Base-by-base conservation (phyloP, 495 filamentous ascomycete genomes). In the Hypoxylon subgilvum region DNA sequence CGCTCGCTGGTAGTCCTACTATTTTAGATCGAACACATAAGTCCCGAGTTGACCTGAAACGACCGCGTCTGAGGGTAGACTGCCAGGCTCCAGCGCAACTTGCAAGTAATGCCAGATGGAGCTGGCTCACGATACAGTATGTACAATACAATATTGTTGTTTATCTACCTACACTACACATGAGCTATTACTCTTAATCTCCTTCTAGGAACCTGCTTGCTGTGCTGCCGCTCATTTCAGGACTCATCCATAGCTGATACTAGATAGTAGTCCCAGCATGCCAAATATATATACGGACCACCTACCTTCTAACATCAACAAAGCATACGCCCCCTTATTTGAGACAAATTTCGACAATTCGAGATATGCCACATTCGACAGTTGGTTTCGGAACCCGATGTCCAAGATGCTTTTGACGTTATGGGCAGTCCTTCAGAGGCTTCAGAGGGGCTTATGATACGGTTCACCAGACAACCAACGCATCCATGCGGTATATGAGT, bases 11-110 rank as follows among this genome's bases (percentile, higher is more conserved):
- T 13, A 30, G 9, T 35, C 27, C 18, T 48, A 10, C 52, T 56
- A 62, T 63, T 49, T 57, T 57, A 48, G 43, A 53, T 22, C 25
- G 25, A 48, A n/a, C n/a, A n/a, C n/a, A n/a, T 19, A 10, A 3
- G 43, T 48, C 46, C 56, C 21, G 22, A 42, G 13, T 36, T 22
- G 13, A 63, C 60, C 53, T 63, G 60, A 63, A 63, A 63, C 60
- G 48, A 22, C 53, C 53, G 60, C 31, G 40, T 48, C 17, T 55
- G 36, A 36, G 39, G 28, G 35, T 49, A 51, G 36, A 43, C 31
- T 49, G n/a, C 12, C 14, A n/a, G n/a, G n/a, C n/a, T n/a, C n/a
- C n/a, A n/a, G n/a, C n/a, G n/a, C n/a, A n/a, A n/a, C n/a, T n/a
- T n/a, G n/a, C n/a, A n/a, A n/a, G n/a, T n/a, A n/a, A n/a, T n/a